Conservation (phyloP, 192 early-diverging fungal species). For the Kappamyces sp. region DNA sequence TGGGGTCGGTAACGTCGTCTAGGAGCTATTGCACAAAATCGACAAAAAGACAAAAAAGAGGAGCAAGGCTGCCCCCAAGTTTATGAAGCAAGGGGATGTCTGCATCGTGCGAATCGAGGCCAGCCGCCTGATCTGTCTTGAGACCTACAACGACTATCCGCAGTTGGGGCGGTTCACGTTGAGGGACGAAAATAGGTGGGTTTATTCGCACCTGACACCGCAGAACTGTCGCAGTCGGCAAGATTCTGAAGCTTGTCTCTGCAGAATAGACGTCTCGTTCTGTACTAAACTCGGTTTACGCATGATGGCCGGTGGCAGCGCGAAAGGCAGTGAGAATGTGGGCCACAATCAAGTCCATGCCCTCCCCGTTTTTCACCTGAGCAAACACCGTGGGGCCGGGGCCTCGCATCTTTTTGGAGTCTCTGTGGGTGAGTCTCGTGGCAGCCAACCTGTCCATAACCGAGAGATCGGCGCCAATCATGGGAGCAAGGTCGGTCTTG, state of each 20-base stretch:
- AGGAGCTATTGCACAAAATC: conserved; percentile 79
- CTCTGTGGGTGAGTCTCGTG: conserved; percentile 31
- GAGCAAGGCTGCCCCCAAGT: conserved; percentile 83
- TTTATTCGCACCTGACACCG: conserved; percentile 33
- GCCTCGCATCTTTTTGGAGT: conserved; percentile 79
- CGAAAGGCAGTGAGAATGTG: conserved; percentile 60
- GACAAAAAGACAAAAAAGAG: conserved; percentile 90
- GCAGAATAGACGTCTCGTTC: conserved; percentile 21
- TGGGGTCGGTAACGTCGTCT: conserved; percentile 5
- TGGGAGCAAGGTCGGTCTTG: conserved; percentile 89
- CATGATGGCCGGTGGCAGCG: not conserved
- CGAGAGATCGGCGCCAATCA: conserved; percentile 83
- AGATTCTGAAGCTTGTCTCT: conserved; percentile 74
- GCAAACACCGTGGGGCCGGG: conserved; percentile 87
- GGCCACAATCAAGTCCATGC: conserved; percentile 72
- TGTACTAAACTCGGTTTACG: not conserved
- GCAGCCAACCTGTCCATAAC: conserved; percentile 63
- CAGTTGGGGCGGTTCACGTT: conserved; percentile 98
- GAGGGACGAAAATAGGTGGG: conserved; percentile 76
- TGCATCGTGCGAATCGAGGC: conserved; percentile 83
- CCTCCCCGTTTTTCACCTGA: conserved; percentile 85
- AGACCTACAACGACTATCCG: conserved; percentile 77
- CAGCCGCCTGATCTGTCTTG: conserved; percentile 71
- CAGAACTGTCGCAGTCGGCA: conserved; percentile 92
- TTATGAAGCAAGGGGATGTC: conserved; percentile 87